Evolutionary conservation across 2,329 filamentous ascomycete species (phyloP).

Genomic region (Saccharata proteae): DNA sequence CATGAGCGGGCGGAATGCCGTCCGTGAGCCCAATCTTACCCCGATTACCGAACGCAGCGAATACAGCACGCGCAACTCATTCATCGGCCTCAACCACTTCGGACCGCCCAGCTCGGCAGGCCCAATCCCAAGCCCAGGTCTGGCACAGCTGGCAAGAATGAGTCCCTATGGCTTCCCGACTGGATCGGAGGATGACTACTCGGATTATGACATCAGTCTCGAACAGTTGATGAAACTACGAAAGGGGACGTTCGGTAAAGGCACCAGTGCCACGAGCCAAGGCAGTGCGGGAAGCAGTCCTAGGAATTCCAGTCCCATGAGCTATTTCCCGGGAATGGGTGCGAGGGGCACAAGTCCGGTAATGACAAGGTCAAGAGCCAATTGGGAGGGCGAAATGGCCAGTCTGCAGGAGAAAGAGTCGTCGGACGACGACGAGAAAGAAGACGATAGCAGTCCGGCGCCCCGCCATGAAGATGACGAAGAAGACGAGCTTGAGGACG

Average conservation of each 20-base stretch:
- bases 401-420: conserved; percentile 4
- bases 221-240: conserved; percentile 61
- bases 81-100: conserved; percentile 57
- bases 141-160: conserved; percentile 59
- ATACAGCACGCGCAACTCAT: conserved; percentile 87
- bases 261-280: conserved; percentile 43
- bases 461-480: neutral
- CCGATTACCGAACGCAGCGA: conserved; percentile 94
- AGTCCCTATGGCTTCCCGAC: conserved; percentile 40
- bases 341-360: conserved; percentile 4
- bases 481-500: neutral
- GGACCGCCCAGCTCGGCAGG: conserved; percentile 28
- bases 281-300: conserved; percentile 30
- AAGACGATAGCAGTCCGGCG: too few relatives aligned
- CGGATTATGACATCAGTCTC: conserved; percentile 59
- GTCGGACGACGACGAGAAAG: neutral
- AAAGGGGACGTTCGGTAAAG: conserved; percentile 68
- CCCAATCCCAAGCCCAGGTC: conserved; percentile 54
- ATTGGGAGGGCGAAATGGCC: conserved; percentile 1
- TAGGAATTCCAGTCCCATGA: conserved; percentile 19
- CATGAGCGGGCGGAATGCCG: conserved; percentile 50
- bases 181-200: conserved; percentile 42
- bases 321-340: conserved; percentile 3
- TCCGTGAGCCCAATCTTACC: conserved; percentile 81
- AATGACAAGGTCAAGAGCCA: conserved; percentile 5